Percentiles rank a stretch among this genome's conserved stretches.
Conservation (phyloP, 73 alveolate species). For the Halteria grandinella region DNA sequence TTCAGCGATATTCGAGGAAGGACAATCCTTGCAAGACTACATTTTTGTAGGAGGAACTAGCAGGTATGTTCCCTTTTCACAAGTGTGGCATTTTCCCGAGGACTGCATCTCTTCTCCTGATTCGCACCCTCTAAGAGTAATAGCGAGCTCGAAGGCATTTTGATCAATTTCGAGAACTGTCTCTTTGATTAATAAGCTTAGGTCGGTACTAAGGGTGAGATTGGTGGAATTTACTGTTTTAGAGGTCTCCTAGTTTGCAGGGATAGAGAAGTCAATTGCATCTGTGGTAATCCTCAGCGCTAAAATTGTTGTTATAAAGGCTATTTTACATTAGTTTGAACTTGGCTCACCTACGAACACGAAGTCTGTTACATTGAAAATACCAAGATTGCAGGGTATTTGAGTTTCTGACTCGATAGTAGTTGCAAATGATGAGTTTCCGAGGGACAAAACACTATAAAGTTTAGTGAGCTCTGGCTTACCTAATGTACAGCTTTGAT, state of each 20-base stretch:
- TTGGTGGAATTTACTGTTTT: no score
- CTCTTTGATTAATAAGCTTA: no score
- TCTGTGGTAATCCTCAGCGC: neutral
- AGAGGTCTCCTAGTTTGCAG: neutral
- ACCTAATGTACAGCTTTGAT: neutral
- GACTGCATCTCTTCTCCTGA: neutral
- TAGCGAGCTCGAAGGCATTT: neutral
- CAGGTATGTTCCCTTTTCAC: neutral
- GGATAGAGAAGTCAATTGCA: neutral
- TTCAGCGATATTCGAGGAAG: neutral
- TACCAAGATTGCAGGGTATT: neutral
- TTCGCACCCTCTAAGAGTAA: neutral
- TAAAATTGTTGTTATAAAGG: neutral
- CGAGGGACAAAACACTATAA: neutral
- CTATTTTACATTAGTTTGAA: neutral
- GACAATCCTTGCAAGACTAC: neutral
- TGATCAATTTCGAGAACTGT: no score
- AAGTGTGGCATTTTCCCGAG: constrained; percentile 6
- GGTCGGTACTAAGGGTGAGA: no score
- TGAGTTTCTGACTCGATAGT: neutral
- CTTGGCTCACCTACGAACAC: neutral
- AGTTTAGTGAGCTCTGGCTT: no score
- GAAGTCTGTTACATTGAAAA: neutral
- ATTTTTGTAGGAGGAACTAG: neutral
- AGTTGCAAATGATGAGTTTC: neutral